Evolutionary conservation across 2,329 filamentous ascomycete species (phyloP).

Genomic region (Pseudohalonectria lignicola): DNA sequence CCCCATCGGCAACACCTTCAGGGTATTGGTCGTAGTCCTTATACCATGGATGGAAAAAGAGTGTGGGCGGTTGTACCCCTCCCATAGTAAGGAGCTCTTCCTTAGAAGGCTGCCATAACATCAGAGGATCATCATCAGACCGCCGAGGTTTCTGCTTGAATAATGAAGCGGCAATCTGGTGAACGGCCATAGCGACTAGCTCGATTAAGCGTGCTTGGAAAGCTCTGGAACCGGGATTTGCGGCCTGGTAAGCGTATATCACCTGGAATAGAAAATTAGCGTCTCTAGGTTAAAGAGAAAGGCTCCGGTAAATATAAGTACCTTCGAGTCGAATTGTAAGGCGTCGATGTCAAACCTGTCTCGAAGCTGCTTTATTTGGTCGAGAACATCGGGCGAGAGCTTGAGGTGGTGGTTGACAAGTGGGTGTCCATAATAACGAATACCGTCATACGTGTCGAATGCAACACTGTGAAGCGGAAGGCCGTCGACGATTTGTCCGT

Average conservation of each 20-base stretch:
- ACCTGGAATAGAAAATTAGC: slow-evolving; percentile 8
- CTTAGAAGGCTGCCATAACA: slow-evolving; percentile 11
- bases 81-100: slow-evolving; percentile 5
- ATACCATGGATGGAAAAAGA: slow-evolving; percentile 17
- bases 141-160: slow-evolving; percentile 8
- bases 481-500: slow-evolving; percentile 12
- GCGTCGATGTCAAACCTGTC: not conserved
- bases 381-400: slow-evolving; percentile 8
- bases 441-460: slow-evolving; percentile 1
- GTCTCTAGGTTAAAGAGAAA: not conserved
- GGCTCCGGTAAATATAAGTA: not conserved
- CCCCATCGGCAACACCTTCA: slow-evolving; percentile 13
- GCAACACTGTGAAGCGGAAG: slow-evolving; percentile 7
- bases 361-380: slow-evolving; percentile 1
- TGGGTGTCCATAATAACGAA: slow-evolving; percentile 6
- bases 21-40: slow-evolving; percentile 16
- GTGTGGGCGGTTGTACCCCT: slow-evolving; percentile 8
- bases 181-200: slow-evolving; percentile 15
- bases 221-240: slow-evolving; percentile 10
- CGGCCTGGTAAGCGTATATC: slow-evolving; percentile 12
- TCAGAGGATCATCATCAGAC: slow-evolving; percentile 13
- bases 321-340: slow-evolving; percentile 1
- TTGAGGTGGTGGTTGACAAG: slow-evolving; percentile 8
- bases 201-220: slow-evolving; percentile 20
- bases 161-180: slow-evolving; percentile 16